Conservation (phyloP, 2,329 filamentous ascomycete genomes). For the Fusarium globosum region DNA sequence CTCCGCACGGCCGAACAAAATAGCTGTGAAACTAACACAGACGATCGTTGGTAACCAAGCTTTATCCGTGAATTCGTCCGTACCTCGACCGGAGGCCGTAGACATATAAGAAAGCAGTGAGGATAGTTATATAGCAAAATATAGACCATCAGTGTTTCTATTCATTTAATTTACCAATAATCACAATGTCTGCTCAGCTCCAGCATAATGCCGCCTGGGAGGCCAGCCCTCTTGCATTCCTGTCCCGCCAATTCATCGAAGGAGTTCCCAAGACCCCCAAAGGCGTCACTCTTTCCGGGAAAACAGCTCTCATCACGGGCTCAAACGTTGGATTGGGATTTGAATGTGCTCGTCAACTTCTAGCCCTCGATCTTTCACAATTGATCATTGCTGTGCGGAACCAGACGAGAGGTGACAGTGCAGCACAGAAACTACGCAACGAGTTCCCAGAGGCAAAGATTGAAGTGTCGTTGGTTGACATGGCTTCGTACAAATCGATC, state of each 20-base stretch:
- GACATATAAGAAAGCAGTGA: conserved; percentile 22
- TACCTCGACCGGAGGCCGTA: conserved; percentile 13
- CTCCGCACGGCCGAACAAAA: conserved; percentile 26
- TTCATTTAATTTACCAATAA: not conserved
- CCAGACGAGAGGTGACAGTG: conserved; percentile 55
- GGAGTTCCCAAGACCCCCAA: conserved; percentile 40
- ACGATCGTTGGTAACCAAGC: not conserved
- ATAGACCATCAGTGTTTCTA: not conserved
- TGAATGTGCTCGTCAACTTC: conserved; percentile 57
- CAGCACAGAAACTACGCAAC: conserved; percentile 38
- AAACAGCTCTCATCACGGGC: conserved; percentile 62
- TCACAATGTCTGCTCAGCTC: conserved; percentile 36
- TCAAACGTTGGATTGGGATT: conserved; percentile 62
- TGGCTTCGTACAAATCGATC: conserved; percentile 59
- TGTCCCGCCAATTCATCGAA: conserved; percentile 43
- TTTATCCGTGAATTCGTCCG: conserved; percentile 25
- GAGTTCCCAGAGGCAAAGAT: conserved; percentile 51
- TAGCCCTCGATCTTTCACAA: conserved; percentile 52
- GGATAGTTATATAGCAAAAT: not conserved
- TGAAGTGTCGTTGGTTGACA: conserved; percentile 61
- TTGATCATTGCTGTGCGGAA: conserved; percentile 62
- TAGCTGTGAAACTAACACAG: not conserved
- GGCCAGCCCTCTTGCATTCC: conserved; percentile 35
- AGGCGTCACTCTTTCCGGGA: conserved; percentile 46
- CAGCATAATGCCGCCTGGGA: conserved; percentile 39